Percentiles rank a stretch among this genome's conserved stretches.
Evolutionary conservation across 2,329 filamentous ascomycete species (phyloP).

Genomic region (Microcera coccophila): DNA sequence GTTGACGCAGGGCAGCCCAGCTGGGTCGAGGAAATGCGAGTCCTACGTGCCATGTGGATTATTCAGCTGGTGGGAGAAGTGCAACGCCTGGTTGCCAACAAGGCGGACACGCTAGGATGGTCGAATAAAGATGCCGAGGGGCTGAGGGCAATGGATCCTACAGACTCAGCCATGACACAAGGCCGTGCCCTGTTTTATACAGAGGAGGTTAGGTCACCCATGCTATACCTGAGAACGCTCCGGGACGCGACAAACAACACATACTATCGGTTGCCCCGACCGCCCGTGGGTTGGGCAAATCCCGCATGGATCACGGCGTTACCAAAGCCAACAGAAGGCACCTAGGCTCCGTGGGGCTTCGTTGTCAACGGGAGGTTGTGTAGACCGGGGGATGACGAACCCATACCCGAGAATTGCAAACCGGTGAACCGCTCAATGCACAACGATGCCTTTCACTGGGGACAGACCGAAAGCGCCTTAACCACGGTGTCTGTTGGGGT

Average conservation of each 20-base stretch:
- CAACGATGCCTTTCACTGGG: slow-evolving; percentile 1
- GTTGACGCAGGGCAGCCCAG: slow-evolving; percentile 15
- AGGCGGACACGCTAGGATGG: slow-evolving; percentile 1
- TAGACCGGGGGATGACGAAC: no score
- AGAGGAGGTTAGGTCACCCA: slow-evolving; percentile 8
- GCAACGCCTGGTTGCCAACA: background rate
- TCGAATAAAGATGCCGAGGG: slow-evolving; percentile 7
- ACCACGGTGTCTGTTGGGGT: slow-evolving; percentile 1
- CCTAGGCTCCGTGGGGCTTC: no score
- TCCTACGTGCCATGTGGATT: slow-evolving; percentile 16
- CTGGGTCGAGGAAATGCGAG: slow-evolving; percentile 26
- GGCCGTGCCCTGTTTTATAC: background rate
- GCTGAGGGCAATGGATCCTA: background rate
- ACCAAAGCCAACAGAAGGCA: no score
- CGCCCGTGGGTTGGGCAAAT: slow-evolving; percentile 2
- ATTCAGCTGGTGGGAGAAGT: slow-evolving; percentile 16
- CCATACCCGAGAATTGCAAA: background rate
- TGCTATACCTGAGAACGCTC: slow-evolving; percentile 8
- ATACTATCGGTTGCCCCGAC: slow-evolving; percentile 8
- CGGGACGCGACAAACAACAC: slow-evolving; percentile 2
- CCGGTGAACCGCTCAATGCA: background rate
- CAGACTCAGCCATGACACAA: slow-evolving; percentile 2
- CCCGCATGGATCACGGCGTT: no score
- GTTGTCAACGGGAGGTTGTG: no score
- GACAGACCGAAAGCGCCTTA: slow-evolving; percentile 6